Base-by-base conservation (phyloP, 495 filamentous ascomycete species). In the Pyronema domesticum region DNA sequence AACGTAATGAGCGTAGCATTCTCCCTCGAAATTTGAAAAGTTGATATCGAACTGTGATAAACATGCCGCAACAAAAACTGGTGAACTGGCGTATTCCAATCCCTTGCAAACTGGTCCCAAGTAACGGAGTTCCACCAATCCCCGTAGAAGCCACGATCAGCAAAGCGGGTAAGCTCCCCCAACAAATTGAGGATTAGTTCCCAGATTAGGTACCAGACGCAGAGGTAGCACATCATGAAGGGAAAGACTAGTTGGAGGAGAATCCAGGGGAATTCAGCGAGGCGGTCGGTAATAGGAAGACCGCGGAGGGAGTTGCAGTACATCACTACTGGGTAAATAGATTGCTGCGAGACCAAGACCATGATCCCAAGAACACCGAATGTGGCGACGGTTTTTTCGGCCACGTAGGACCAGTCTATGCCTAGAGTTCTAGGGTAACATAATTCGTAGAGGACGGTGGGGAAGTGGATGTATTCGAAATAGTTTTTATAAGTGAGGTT, bases 1-100 rank as follows among this genome's bases (percentile, higher is more conserved):
- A 87, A 87, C 7, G 83, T 87, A 30, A 83, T 75, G 15, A 85
- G 71, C 35, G 81, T 85, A 7, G 83, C 83, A n/a, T 76, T 76
- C 54, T 75, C 70, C 62, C 78, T 79, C 57, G 78, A 76, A 13
- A 86, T 72, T 58, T 77, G 74, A 61, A 85, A 78, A 3, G 79
- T 73, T 17, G 79, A 82, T 62, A 86, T 86, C 52, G 74, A 78
- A 48, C 73, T 76, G 63, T 86, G 81, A 57, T 86, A 87, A 39
- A 86, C 83, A 58, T 86, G 83, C 2, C 83, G 71, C 18, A 84
- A 67, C 37, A 86, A 65, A 63, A 87, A 86, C 57, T 77, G 78
- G 60, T 86, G 81, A 14, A 86, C 82, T 4, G 74, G 74, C 40
- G 76, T 71, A 64, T 85, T 85, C 83, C 83, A 87, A 62, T 86